These are phyloP conservation scores for Diplodia sapinea DNA, from an alignment of 2,329 filamentous ascomycete species.

Conservation along the genomic window DNA sequence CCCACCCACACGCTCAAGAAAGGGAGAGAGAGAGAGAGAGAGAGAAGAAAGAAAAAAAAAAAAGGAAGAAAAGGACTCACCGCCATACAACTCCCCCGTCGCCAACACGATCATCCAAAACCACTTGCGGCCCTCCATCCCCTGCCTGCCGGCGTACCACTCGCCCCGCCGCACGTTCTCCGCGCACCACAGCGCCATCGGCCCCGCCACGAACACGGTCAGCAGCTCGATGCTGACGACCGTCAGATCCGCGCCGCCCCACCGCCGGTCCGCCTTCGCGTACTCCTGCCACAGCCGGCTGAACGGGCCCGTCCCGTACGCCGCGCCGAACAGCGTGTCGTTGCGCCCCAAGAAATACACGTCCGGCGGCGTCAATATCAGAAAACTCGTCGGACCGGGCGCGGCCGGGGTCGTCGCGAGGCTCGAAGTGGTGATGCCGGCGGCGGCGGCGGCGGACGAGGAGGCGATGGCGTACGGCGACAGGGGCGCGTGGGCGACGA, in stretches of 20 bases:
- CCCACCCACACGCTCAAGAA: background rate
- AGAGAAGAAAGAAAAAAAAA: constrained; percentile 5
- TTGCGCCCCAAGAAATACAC: constrained; percentile 61
- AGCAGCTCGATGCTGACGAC: constrained; percentile 66
- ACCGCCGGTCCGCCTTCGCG: constrained; percentile 66
- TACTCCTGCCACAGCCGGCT: constrained; percentile 69
- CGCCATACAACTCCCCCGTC: constrained; percentile 69
- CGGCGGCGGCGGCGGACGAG: constrained; percentile 38
- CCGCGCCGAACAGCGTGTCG: constrained; percentile 63
- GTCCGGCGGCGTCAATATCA: constrained; percentile 52
- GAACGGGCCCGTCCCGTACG: constrained; percentile 61
- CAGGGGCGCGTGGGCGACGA: background rate
- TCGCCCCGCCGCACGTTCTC: constrained; percentile 54
- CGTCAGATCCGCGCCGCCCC: constrained; percentile 64
- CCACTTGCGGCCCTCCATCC: constrained; percentile 45
- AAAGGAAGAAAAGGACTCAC: constrained; percentile 39
- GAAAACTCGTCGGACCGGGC: constrained; percentile 35
- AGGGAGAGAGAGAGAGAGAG: background rate
- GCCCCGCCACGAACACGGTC: constrained; percentile 65
- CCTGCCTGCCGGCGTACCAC: constrained; percentile 38
- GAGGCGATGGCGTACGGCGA: constrained; percentile 14
- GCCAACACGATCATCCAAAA: constrained; percentile 65
- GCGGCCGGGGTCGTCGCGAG: constrained; percentile 28
- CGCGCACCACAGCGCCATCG: constrained; percentile 64
- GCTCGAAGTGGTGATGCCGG: constrained; percentile 34